Conservation (phyloP, 2,329 filamentous ascomycete species). For the Paramyrothecium roridum region DNA sequence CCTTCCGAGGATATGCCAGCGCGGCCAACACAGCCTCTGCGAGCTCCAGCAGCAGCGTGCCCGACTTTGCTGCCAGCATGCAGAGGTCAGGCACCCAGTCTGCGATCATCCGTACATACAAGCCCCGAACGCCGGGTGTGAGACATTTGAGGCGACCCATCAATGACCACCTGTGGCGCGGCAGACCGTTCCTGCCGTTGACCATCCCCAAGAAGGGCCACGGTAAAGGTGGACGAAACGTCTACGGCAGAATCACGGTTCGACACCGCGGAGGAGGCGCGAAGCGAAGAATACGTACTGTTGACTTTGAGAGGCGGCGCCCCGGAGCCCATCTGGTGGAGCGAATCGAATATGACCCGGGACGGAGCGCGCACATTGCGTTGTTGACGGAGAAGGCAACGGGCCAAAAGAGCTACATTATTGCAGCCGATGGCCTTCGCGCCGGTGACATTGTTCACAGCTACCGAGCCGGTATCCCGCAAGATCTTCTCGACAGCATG, state of each 20-base stretch:
- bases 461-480: slow-evolving; percentile 84
- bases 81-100: slow-evolving; percentile 27
- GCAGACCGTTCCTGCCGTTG: slow-evolving; percentile 74
- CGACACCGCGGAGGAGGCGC: slow-evolving; percentile 89
- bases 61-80: slow-evolving; percentile 3
- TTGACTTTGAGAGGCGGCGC: slow-evolving; percentile 79
- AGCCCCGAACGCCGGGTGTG: slow-evolving; percentile 86
- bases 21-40: slow-evolving; percentile 16
- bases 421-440: slow-evolving; percentile 92
- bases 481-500: slow-evolving; percentile 85
- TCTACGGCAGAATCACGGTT: slow-evolving; percentile 79
- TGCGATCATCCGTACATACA: slow-evolving; percentile 75
- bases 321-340: slow-evolving; percentile 86
- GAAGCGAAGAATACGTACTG: slow-evolving; percentile 85
- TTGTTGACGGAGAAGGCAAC: slow-evolving; percentile 74
- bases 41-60: slow-evolving; percentile 7
- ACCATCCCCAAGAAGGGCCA: slow-evolving; percentile 93
- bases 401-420: slow-evolving; percentile 79
- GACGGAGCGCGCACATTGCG: slow-evolving; percentile 89
- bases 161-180: slow-evolving; percentile 97
- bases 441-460: slow-evolving; percentile 90
- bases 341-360: slow-evolving; percentile 93
- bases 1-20: slow-evolving; percentile 21
- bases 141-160: slow-evolving; percentile 88
- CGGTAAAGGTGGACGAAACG: slow-evolving; percentile 88